Evolutionary conservation across 2,329 filamentous ascomycete species (phyloP), one percentile per base, ranked within the genome.

Genomic region (Pseudofabraea citricarpa): DNA sequence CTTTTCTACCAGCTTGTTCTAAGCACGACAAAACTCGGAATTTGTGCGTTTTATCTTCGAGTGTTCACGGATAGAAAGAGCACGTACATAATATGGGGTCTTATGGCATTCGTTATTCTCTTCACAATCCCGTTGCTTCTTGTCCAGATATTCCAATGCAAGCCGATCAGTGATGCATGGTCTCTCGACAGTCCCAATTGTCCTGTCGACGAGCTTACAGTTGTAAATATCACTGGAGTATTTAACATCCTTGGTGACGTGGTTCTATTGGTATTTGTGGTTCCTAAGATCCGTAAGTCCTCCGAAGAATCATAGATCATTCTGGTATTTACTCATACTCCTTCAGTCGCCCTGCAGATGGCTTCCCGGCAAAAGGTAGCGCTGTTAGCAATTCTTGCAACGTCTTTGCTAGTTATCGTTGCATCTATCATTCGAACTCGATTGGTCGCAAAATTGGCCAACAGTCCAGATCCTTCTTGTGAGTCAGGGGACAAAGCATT

Each of bases 281-380:
- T 55, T 13, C 53, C 49, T 26, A 27, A 44, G 27, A 41, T 55
- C 21, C 21, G 50, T 53, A 44, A 19, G 50, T 46, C 13, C 10
- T 15, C 16, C 37, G n/a, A n/a, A n/a, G n/a, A n/a, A n/a, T n/a
- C n/a, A n/a, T n/a, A 32, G 22, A n/a, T 29, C n/a, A 29, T 22
- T n/a, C 10, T 8, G 20, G 15, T 22, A 21, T 20, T n/a, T 15
- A 29, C n/a, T n/a, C 2, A 31, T 32, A 26, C 19, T 18, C 2
- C 21, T 36, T 18, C 21, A 53, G 47, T 47, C 12, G 38, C 48
- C 2, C 29, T 55, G 4, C 23, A 53, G 29, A 49, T 55, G 38
- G 20, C 45, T n/a, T 16, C 23, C 10, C 19, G 37, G 3, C 50
- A 55, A 27, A 55, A 55, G 24, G 24, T 47, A 9, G 44, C 39